A percentile compares a stretch with the other conserved stretches of the same genome.
Conservation (phyloP, 1,284 basidiomycete species). For the Cryptococcus sp. region DNA sequence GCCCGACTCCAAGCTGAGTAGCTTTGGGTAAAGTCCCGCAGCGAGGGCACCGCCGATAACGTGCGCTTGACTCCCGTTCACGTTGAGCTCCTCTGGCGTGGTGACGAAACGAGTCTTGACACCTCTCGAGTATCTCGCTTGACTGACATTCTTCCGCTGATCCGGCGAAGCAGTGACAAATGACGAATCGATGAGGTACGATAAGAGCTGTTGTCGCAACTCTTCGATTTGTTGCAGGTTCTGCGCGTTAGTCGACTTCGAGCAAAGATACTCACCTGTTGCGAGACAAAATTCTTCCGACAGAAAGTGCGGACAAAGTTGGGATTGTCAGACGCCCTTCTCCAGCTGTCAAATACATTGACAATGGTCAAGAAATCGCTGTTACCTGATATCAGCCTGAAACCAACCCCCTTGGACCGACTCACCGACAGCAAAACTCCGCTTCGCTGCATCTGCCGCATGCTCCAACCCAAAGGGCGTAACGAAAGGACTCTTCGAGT, state of each 20-base stretch:
- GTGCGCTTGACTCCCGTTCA: conserved; percentile 57
- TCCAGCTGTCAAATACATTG: conserved; percentile 85
- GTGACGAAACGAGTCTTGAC: conserved; percentile 68
- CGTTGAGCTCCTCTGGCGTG: conserved; percentile 67
- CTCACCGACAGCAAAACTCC: conserved; percentile 69
- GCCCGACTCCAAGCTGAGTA: conserved; percentile 64
- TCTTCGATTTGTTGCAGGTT: conserved; percentile 96
- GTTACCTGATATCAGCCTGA: conserved; percentile 58
- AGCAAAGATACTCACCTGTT: conserved; percentile 60
- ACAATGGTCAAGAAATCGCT: conserved; percentile 96
- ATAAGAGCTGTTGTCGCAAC: conserved; percentile 85
- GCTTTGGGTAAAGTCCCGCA: conserved; percentile 87
- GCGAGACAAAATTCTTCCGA: conserved; percentile 74
- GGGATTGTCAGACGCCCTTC: conserved; percentile 64
- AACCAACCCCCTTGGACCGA: conserved; percentile 6
- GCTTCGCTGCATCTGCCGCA: conserved; percentile 80
- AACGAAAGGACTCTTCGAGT: conserved; percentile 88
- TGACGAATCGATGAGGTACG: conserved; percentile 78
- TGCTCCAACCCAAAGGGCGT: conserved; percentile 81
- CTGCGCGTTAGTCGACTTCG: conserved; percentile 45
- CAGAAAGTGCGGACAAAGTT: conserved; percentile 69
- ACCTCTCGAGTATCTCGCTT: conserved; percentile 61
- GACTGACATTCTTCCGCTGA: conserved; percentile 61
- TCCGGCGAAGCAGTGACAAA: conserved; percentile 69
- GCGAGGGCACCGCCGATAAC: conserved; percentile 77